A percentile compares a stretch with the other conserved stretches of the same genome.
Conservation (phyloP, 805 yeast species). For the Metschnikowia cerradonensis region DNA sequence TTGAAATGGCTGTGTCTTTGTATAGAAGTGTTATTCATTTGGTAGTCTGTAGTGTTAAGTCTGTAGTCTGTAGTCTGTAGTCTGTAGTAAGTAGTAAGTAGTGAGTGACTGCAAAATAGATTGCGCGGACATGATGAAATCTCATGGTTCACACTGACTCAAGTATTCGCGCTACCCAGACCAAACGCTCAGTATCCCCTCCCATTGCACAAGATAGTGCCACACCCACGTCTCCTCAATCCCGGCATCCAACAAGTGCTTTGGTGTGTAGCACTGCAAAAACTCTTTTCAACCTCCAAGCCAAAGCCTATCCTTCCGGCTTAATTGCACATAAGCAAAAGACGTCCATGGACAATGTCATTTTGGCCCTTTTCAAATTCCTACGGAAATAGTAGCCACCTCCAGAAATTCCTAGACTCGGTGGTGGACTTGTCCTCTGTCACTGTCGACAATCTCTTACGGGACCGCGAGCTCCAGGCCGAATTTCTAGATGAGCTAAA, state of each 20-base stretch:
- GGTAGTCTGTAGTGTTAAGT: no score
- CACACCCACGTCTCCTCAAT: background rate
- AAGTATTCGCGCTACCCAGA: slow-evolving; percentile 1
- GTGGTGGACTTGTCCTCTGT: slow-evolving; percentile 30
- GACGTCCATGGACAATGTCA: slow-evolving; percentile 27
- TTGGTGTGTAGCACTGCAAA: background rate
- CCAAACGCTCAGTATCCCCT: slow-evolving; percentile 2
- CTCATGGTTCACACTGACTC: background rate
- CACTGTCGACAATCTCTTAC: slow-evolving; percentile 31
- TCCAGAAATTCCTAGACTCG: slow-evolving; percentile 39
- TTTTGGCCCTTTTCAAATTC: slow-evolving; percentile 45
- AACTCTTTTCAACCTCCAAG: background rate
- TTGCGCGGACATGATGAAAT: background rate
- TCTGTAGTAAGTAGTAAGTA: background rate
- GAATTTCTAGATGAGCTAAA: slow-evolving; percentile 36
- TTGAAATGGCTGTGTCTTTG: no score
- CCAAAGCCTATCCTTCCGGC: background rate
- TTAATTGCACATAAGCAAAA: background rate
- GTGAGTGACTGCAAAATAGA: slow-evolving; percentile 2
- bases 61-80: no score
- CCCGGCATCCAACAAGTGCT: background rate
- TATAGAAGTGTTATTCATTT: no score
- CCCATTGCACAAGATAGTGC: background rate
- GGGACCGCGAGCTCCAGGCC: slow-evolving; percentile 31
- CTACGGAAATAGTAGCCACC: slow-evolving; percentile 32